Base-by-base conservation (phyloP, 2,329 filamentous ascomycete genomes). In the Venturia effusa region DNA sequence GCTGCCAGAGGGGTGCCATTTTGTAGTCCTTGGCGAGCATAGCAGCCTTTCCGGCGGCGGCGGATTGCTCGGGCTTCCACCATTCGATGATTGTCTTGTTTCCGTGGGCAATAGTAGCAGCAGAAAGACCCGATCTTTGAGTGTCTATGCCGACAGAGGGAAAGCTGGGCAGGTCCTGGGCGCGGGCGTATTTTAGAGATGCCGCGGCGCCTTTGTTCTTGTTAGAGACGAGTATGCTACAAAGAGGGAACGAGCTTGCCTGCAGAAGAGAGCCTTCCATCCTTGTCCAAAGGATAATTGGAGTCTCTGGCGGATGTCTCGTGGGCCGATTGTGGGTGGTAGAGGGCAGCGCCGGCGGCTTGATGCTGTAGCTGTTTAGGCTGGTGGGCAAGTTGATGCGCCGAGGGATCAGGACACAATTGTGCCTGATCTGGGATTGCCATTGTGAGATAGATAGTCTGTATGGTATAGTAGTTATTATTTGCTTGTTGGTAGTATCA, bases 121-220 rank as follows among this genome's bases (percentile, higher is more conserved):
- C 91, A 64, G 88, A 85, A 67, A 87, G 84, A 66, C 89, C 90
- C 64, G 89, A 90, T 61, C 80, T 75, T 51, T 75, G 77, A 59
- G 79, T 75, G 64, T 78, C 73, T 61, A 90, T 79, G 43, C 89
- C 88, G 64, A 80, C 73, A 11, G 87, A 86, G 15, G 90, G 89
- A 70, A 82, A 93, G 70, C 87, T 89, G 43, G 90, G 90, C 27
- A 94, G 82, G 69, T 89, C 86, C 70, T 85, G 80, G 54, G 88
- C 84, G 70, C 84, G 82, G 66, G 89, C 89, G 78, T 91, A 89
- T 73, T 86, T 88, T 66, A 92, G 78, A 62, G 82, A 84, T 61
- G 82, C 75, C 24, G 83, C 83, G 62, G 83, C 83, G 68, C 83
- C 83, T 63, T 15, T 34, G 27, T 24, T 13, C 13, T 51, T 51